Evolutionary conservation across 176 grass and related monocot genomes (phyloP), one percentile per base, ranked within the genome.

Genomic region (Paspalum vaginatum): DNA sequence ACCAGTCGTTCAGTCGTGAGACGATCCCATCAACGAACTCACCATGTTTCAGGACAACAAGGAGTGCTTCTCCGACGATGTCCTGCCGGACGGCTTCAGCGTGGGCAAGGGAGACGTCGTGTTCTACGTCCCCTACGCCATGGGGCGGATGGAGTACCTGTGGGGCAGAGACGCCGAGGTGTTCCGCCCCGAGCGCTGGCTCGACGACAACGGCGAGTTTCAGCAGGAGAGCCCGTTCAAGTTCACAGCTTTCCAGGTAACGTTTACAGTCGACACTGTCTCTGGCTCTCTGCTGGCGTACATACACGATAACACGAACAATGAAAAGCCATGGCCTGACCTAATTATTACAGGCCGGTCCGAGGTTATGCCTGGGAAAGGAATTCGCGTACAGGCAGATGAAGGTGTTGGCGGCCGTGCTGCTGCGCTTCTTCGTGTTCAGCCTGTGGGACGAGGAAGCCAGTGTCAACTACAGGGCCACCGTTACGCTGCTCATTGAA

Each of bases 141-240:
- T 93, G 93, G 90, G 90, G 4, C 61, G 93, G 61, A 86, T 92
- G 90, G 78, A 92, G 76, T 81, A 51, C 27, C 39, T 96, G 60
- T 96, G 88, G 93, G 93, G 83, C 3, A 22, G 76, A 6, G 90
- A 93, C 85, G 90, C 72, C 17, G 76, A 85, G 8, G 67, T 8
- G 2, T 96, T 92, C 70, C 77, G 79, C 1, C 90, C 93, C 1
- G 85, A 96, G 21, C 88, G 90, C 24, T 96, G 93, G 93, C 87
- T 96, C 20, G 75, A 92, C 7, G 50, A 69, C 2, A 16, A 88
- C 6, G 82, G 82, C 44, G 58, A 72, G 13, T 97, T 90, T 42
- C 79, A 49, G 48, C 76, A 66, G 10, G 65, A 91, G 10, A 97
- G 83, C 76, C 88, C 90, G 0, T 97, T 86, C 79, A 93, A 93